phyloP scores from a whole-genome alignment of 768 basidiomycete genomes.

The Naganishia vishniacii region DNA sequence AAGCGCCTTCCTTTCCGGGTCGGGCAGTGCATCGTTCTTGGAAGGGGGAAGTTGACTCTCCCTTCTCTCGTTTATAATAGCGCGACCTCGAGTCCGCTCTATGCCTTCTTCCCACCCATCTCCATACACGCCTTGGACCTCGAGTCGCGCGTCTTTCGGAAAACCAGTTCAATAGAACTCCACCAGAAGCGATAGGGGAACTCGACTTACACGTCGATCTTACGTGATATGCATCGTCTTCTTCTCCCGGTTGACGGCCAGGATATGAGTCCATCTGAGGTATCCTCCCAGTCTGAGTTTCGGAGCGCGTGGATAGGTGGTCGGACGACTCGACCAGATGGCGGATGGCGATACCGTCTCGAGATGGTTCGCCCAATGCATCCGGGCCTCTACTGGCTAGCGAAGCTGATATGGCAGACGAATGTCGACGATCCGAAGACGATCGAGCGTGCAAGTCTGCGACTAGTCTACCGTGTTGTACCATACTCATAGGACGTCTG shows the following conservation, averaged over 20 bases:
- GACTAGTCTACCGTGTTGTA: no score
- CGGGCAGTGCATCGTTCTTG: slow-evolving; percentile 58
- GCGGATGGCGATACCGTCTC: no score
- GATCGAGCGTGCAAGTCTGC: no score
- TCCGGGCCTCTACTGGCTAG: no score
- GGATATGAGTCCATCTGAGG: neutral
- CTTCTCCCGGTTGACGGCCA: slow-evolving; percentile 45
- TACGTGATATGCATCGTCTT: slow-evolving; percentile 48
- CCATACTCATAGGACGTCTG: no score
- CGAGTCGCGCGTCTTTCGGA: slow-evolving; percentile 66
- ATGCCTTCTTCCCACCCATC: slow-evolving; percentile 92
- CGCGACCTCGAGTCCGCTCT: slow-evolving; percentile 73
- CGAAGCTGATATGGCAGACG: no score
- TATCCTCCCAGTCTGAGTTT: neutral
- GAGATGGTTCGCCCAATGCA: no score
- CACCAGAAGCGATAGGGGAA: no score
- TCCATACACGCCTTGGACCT: slow-evolving; percentile 80
- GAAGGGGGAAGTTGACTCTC: slow-evolving; percentile 50
- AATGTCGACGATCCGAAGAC: no score
- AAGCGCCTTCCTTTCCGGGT: slow-evolving; percentile 69
- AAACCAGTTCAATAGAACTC: no score
- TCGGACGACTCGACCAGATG: no score
- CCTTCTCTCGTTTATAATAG: slow-evolving; percentile 32
- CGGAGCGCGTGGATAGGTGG: no score
- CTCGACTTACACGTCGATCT: slow-evolving; percentile 45